Evolutionary conservation across 257 asterid genomes (phyloP).

Genomic region (Nicotiana tomentosiformis): DNA sequence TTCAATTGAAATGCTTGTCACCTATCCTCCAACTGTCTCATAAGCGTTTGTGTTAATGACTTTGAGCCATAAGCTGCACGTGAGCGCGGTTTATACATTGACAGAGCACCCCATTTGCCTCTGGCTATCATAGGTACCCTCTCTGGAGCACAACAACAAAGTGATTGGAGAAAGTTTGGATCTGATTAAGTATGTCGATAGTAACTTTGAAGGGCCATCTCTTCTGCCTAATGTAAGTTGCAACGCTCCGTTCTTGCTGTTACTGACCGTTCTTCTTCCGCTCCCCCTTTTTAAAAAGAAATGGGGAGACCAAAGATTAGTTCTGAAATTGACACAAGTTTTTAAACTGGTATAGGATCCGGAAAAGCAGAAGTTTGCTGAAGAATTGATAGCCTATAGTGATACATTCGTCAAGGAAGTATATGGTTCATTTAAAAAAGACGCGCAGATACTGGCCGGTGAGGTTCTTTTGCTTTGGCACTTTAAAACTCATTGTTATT

Average conservation of each 20-base stretch:
- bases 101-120: not conserved
- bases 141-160: conserved; percentile 55
- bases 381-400: conserved; percentile 45
- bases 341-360: conserved; percentile 32
- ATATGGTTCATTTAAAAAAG: conserved; percentile 32
- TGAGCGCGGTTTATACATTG: not conserved
- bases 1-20: not conserved
- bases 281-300: too few relatives aligned
- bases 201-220: conserved; percentile 50
- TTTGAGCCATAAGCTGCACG: not conserved
- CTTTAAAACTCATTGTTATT: not conserved
- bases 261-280: too few relatives aligned
- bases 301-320: too few relatives aligned
- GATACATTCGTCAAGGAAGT: conserved; percentile 34
- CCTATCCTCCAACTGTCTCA: not conserved
- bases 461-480: not conserved
- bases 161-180: conserved; percentile 57
- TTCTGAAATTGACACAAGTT: not conserved
- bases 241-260: not conserved
- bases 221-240: conserved; percentile 41
- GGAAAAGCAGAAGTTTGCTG: conserved; percentile 41
- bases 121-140: conserved; percentile 37
- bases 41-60: not conserved
- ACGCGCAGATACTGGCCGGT: conserved; percentile 41
- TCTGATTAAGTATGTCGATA: conserved; percentile 42